Evolutionary conservation across 2,329 filamentous ascomycete species (phyloP), one percentile per base, ranked within the genome.

Genomic region (Trichoderma atroviride): DNA sequence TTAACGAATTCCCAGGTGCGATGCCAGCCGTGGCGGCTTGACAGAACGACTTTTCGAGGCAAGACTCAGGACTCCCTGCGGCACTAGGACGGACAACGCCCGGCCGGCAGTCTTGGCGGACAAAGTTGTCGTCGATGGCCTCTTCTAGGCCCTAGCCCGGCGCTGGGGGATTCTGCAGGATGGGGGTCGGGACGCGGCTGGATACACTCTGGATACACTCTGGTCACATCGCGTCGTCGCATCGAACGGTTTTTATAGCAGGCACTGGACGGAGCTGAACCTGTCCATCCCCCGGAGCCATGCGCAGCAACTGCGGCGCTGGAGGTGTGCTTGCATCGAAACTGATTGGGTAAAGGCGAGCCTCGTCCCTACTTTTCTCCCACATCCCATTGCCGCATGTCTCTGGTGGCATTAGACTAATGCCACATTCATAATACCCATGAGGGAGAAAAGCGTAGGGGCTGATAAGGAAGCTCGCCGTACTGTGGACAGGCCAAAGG

Each of bases 111-210:
- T 7, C 62, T 57, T 50, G 47, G 47, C 29, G 55, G 29, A 16
- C 27, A n/a, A 57, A 33, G 37, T 24, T n/a, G 59, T 22, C n/a
- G 27, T 62, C 40, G 40, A 65, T 50, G 53, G 63, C 29, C 55
- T 57, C 40, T 58, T 59, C 63, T 58, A 50, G 55, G 63, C 63
- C 63, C 27, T 53, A 33, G 56, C 43, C 33, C 37, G 55, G 33
- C 7, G 22, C 13, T 37, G 37, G 29, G 37, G 47, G n/a, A 9
- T 52, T 40, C 11, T 29, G 16, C 35, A 37, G 14, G n/a, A 43
- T 19, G 53, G 60, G 60, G 43, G 19, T 22, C 24, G 59, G 40
- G 24, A 27, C n/a, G 35, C 29, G 37, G 31, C 37, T 59, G 47
- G 47, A 53, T 9, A 37, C 14, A 37, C n/a, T n/a, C n/a, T n/a